These are phyloP conservation scores for Capsicum baccatum DNA, from an alignment of 257 asterid genomes.

Conservation along the genomic window DNA sequence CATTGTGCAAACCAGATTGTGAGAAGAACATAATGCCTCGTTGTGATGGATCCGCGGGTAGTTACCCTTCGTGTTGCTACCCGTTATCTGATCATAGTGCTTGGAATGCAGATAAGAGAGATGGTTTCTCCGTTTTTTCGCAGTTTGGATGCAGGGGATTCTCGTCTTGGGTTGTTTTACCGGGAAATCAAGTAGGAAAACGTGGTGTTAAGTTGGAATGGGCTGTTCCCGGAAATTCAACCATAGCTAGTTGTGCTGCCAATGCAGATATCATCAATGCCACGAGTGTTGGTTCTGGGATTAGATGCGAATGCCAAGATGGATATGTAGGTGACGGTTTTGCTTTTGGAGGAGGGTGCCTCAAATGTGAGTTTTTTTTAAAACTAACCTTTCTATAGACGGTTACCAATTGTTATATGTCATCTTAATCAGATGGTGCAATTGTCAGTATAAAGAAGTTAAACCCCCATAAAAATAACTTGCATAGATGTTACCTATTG, in stretches of 20 bases:
- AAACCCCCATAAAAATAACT: not conserved
- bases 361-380: conserved; percentile 52
- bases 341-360: conserved; percentile 57
- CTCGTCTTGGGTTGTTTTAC: conserved; percentile 54
- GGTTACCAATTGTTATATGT: not conserved
- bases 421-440: not conserved
- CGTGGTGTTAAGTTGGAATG: conserved; percentile 74
- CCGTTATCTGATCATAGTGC: conserved; percentile 54
- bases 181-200: conserved; percentile 45
- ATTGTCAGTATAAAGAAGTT: not conserved
- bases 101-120: conserved; percentile 49
- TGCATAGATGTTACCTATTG: no score
- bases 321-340: conserved; percentile 74
- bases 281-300: conserved; percentile 54
- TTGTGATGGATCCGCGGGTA: conserved; percentile 47
- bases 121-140: conserved; percentile 46
- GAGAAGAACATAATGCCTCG: conserved; percentile 48
- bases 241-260: conserved; percentile 45
- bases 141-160: conserved; percentile 71
- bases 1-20: conserved; percentile 60
- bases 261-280: conserved; percentile 53
- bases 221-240: conserved; percentile 62
- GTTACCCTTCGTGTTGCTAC: conserved; percentile 65
- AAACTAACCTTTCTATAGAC: not conserved
- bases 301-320: conserved; percentile 61